Conservation (phyloP, 768 basidiomycete genomes). For the Gloeophyllum trabeum region DNA sequence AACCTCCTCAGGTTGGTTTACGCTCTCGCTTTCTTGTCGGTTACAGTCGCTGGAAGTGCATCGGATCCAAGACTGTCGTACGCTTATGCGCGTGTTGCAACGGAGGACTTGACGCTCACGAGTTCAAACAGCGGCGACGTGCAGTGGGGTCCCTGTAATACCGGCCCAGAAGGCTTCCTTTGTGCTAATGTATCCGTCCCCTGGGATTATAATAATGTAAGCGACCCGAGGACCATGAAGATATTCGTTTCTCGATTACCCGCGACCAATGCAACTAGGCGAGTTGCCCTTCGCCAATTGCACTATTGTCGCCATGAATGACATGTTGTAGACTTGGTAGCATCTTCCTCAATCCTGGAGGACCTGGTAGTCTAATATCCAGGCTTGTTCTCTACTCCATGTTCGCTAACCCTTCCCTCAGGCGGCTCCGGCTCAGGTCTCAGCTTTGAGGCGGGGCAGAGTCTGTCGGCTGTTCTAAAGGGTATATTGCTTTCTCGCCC, state of each 20-base stretch:
- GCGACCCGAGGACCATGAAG: background rate
- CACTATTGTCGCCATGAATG: background rate
- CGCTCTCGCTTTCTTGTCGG: no score
- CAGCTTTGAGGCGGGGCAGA: background rate
- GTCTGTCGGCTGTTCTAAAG: background rate
- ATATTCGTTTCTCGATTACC: background rate
- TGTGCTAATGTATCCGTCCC: background rate
- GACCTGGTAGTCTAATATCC: background rate
- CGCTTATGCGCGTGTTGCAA: no score
- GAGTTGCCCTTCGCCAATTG: background rate
- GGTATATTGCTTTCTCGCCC: background rate
- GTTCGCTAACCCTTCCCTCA: background rate
- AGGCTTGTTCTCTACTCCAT: background rate
- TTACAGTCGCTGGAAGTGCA: no score
- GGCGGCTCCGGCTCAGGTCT: background rate
- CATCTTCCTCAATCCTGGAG: slow-evolving; percentile 1
- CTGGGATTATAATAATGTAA: background rate
- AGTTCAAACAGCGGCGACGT: no score
- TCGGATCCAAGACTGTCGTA: no score
- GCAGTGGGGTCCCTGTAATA: background rate
- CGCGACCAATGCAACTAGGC: background rate
- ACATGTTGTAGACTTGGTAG: background rate
- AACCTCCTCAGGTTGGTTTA: no score
- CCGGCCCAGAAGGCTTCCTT: background rate
- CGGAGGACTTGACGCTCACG: no score